Evolutionary conservation across 352 stramenopile species (phyloP).

Genomic region (Phytopythium cucurbitacearum): DNA sequence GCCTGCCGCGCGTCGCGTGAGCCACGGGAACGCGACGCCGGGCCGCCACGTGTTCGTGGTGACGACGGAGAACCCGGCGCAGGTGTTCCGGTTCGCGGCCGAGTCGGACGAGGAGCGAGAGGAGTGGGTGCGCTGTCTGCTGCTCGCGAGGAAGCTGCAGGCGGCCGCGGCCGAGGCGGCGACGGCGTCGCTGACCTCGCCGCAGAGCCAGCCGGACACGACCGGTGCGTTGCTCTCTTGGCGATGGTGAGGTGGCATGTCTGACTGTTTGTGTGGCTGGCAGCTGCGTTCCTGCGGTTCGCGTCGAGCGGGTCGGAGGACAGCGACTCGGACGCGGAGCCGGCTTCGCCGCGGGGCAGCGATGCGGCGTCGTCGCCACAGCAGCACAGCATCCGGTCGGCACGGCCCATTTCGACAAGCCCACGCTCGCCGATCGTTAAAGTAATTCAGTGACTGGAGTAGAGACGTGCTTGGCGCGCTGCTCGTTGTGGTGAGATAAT

Average conservation of each 20-base stretch:
- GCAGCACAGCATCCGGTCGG: constrained; percentile 23
- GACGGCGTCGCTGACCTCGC: not conserved
- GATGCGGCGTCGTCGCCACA: constrained; percentile 12
- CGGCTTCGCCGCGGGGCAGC: constrained; percentile 6
- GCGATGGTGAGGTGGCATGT: not conserved
- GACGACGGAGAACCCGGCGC: constrained; percentile 19
- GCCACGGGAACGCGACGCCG: constrained; percentile 8
- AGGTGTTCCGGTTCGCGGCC: constrained; percentile 33
- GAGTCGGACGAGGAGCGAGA: constrained; percentile 26
- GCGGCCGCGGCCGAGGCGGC: not conserved
- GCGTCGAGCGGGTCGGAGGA: constrained; percentile 48
- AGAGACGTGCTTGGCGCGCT: too few species aligned
- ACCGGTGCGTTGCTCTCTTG: not conserved
- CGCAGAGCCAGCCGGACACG: not conserved
- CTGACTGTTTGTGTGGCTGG: not conserved
- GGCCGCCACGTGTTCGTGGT: constrained; percentile 26
- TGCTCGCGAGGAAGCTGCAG: constrained; percentile 33
- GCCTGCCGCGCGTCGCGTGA: constrained; percentile 8
- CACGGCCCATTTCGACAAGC: constrained; percentile 19
- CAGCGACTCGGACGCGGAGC: constrained; percentile 28
- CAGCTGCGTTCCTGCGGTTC: constrained; percentile 39
- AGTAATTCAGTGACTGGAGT: constrained; percentile 20
- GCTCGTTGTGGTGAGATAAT: too few species aligned
- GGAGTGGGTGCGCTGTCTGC: constrained; percentile 42
- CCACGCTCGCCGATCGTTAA: constrained; percentile 13